Base-by-base conservation (phyloP, 768 basidiomycete species). In the Calocybe gangraenosa region DNA sequence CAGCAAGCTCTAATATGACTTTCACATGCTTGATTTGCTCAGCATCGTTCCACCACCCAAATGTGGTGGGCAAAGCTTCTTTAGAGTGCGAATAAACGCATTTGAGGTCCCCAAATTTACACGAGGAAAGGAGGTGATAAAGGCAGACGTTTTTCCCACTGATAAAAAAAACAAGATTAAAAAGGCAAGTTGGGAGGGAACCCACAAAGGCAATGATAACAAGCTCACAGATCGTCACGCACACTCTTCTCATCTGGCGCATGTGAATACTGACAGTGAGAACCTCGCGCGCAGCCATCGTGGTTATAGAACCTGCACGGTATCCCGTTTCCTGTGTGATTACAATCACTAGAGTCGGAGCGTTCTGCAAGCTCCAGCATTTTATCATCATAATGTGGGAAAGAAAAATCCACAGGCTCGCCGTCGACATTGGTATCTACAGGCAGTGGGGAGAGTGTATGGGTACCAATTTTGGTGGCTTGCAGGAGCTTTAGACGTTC, bases 241-340 rank as follows among this genome's bases (percentile, higher is more conserved):
- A 78, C 67, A 48, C 79, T 81, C 57, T 72, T 75, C 33, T 66
- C 54, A 48, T 81, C 78, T 0, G 79, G 78, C 0, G 76, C 73
- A 55, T 82, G 79, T 15, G 70, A 76, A 58, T 65, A 79, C 14
- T 46, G 46, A 51, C 80, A 82, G 1, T 50, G 44, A 7, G 15
- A 40, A 0, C 78, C 75, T 2, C 67, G 62, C 8, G 47, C 57
- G 53, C 79, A 81, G 0, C 74, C 75, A 14, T 67, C 63, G 47
- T 73, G 77, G 44, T 82, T 82, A 55, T 81, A 79, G 55, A 75
- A 76, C 36, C 72, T 66, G 56, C 80, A 82, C 0, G 79, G 71
- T 2, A 69, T 64, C 2, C 70, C 69, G 39, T 77, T 80, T 3
- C 79, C 79, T 1, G 54, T 55, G 47, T 79, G 78, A 31, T 65